phyloP scores from a whole-genome alignment of 2,329 filamentous ascomycete genomes.

The Rhynchosporium secalis region DNA sequence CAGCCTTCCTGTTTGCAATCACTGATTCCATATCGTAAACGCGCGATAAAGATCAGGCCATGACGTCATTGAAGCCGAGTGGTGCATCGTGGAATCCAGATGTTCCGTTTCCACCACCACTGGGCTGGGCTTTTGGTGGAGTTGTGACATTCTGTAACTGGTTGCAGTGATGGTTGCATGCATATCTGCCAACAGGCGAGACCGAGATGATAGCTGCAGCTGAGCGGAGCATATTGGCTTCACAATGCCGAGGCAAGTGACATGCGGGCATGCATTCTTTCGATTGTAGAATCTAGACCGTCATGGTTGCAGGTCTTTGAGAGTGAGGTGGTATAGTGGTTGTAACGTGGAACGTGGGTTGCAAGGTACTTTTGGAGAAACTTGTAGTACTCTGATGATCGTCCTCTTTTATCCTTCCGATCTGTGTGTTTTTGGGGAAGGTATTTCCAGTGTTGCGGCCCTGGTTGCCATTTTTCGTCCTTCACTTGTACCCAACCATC shows the following conservation, averaged over 20 bases:
- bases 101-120: background rate
- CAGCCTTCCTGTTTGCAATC: background rate
- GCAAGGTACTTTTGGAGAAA: background rate
- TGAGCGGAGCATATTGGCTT: background rate
- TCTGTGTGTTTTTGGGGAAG: background rate
- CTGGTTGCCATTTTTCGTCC: background rate
- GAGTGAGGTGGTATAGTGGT: background rate
- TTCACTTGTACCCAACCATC: slow-evolving; percentile 63
- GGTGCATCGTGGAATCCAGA: background rate
- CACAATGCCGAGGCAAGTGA: background rate
- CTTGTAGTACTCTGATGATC: background rate
- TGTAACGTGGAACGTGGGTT: background rate
- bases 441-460: slow-evolving; percentile 3
- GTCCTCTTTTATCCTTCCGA: background rate
- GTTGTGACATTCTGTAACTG: slow-evolving; percentile 10
- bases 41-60: background rate
- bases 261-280: background rate
- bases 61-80: slow-evolving; percentile 13
- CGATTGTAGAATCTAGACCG: background rate
- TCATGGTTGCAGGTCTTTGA: background rate
- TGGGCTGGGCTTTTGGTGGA: background rate
- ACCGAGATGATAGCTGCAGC: background rate
- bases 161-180: background rate
- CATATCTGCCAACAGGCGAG: background rate
- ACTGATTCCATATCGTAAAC: background rate